A percentile compares a stretch with the other conserved stretches of the same genome.
phyloP scores from a whole-genome alignment of 1,139 yeast genomes.

The Yamadazyma pseudoaaseri region DNA sequence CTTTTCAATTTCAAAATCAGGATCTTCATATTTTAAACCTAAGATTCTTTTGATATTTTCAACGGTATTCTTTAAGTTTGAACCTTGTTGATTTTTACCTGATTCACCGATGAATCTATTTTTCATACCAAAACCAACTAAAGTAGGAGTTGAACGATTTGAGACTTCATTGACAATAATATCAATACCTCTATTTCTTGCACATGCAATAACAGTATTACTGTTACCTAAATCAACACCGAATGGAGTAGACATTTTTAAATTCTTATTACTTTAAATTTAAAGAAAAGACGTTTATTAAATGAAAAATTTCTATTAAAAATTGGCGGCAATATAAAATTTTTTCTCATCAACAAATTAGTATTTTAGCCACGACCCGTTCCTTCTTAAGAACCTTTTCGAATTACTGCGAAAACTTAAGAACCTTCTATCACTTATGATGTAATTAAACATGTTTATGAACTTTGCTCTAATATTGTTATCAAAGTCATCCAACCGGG shows the following conservation, averaged over 20 bases:
- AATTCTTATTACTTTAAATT: conserved; percentile 1
- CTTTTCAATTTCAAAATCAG: conserved; percentile 75
- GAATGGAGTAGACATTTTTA: conserved; percentile 69
- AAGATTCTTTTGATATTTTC: conserved; percentile 90
- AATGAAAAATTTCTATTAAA: conserved; percentile 1
- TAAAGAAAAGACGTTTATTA: conserved; percentile 1
- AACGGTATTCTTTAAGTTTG: conserved; percentile 94
- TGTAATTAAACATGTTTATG: conserved; percentile 1
- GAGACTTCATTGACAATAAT: conserved; percentile 98
- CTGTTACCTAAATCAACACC: conserved; percentile 98
- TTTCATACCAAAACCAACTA: conserved; percentile 89
- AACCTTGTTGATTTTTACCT: conserved; percentile 94
- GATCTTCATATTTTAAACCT: conserved; percentile 74
- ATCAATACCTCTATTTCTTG: conserved; percentile 98
- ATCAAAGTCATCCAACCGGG: conserved; percentile 78
- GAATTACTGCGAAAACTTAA: conserved; percentile 5
- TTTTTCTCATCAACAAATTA: conserved; percentile 9
- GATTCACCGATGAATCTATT: conserved; percentile 92
- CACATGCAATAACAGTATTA: conserved; percentile 94
- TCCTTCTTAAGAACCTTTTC: conserved; percentile 2
- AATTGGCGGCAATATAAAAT: conserved; percentile 10
- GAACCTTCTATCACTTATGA: conserved; percentile 1
- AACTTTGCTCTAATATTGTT: conserved; percentile 51
- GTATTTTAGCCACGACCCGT: not conserved
- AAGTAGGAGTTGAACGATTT: conserved; percentile 92